phyloP scores from a whole-genome alignment of 305 asterid genomes.

The Monarda citriodora region DNA sequence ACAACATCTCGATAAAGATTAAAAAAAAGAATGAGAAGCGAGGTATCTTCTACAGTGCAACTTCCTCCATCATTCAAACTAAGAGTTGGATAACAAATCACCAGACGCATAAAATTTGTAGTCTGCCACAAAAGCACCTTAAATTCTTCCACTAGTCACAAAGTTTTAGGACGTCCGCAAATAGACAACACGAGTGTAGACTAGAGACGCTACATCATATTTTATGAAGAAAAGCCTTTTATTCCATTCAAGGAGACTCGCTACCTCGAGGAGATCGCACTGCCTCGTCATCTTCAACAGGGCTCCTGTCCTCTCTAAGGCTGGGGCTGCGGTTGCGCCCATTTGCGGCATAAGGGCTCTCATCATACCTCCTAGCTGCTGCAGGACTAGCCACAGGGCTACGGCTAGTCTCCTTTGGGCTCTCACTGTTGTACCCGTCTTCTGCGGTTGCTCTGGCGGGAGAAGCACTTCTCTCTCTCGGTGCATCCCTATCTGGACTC shows the following conservation, averaged over 20 bases:
- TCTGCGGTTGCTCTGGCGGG: constrained; percentile 32
- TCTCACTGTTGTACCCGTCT: constrained; percentile 49
- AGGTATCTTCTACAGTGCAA: background rate
- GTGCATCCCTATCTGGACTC: constrained; percentile 50
- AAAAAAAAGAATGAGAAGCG: too few relatives aligned
- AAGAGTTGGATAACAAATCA: background rate
- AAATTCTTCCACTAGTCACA: background rate
- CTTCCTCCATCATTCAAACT: background rate
- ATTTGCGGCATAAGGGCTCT: constrained; percentile 57
- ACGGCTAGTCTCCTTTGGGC: constrained; percentile 59
- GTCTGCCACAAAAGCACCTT: background rate
- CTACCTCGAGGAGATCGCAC: constrained; percentile 52
- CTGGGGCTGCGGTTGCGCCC: constrained; percentile 66
- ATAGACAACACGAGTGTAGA: constrained; percentile 1
- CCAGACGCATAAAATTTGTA: background rate
- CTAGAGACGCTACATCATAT: background rate
- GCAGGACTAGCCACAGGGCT: constrained; percentile 50
- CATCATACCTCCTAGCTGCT: constrained; percentile 49
- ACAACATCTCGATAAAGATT: too few relatives aligned
- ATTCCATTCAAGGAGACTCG: constrained; percentile 41
- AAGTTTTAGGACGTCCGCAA: background rate
- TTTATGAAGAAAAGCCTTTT: too few relatives aligned
- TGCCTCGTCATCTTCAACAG: constrained; percentile 51
- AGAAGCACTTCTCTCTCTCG: constrained; percentile 43
- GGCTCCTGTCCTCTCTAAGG: constrained; percentile 65